These are phyloP conservation scores for Neoboletus magnificus DNA, from an alignment of 768 basidiomycete genomes.

Conservation along the genomic window DNA sequence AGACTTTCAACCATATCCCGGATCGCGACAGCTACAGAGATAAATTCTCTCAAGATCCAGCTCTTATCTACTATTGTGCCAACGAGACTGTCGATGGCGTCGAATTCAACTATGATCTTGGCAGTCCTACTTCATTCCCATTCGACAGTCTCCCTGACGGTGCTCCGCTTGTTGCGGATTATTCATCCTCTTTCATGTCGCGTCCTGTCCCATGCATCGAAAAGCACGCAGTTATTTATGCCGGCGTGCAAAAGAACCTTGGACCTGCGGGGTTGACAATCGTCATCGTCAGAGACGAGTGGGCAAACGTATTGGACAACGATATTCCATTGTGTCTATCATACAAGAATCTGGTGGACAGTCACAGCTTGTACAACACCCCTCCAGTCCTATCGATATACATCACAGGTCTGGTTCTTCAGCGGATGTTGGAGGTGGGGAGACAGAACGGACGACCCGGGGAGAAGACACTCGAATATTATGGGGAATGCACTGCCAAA, in stretches of 20 bases:
- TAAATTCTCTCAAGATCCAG: constrained; percentile 73
- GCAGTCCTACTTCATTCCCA: constrained; percentile 68
- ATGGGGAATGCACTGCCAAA: constrained; percentile 59
- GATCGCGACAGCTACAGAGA: constrained; percentile 58
- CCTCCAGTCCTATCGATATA: constrained; percentile 92
- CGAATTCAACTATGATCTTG: constrained; percentile 67
- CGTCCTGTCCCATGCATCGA: constrained; percentile 84
- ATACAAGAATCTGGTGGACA: constrained; percentile 80
- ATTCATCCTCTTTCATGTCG: constrained; percentile 96
- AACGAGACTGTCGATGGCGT: constrained; percentile 98
- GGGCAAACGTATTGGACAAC: constrained; percentile 64
- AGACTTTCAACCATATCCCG: constrained; percentile 79
- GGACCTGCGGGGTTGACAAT: constrained; percentile 93
- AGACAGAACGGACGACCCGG: constrained; percentile 11
- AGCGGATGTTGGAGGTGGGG: constrained; percentile 49
- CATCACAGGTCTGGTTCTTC: constrained; percentile 81
- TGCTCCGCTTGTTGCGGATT: constrained; percentile 87
- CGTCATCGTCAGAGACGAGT: constrained; percentile 92
- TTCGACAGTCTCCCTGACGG: constrained; percentile 64
- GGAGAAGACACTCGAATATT: constrained; percentile 63
- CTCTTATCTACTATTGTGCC: constrained; percentile 96
- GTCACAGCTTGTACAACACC: constrained; percentile 84
- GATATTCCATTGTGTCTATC: constrained; percentile 77
- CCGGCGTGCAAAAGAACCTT: constrained; percentile 97
- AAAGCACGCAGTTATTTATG: constrained; percentile 92